phyloP scores from a whole-genome alignment of 495 filamentous ascomycete genomes.

The Penicillium mononematosum region DNA sequence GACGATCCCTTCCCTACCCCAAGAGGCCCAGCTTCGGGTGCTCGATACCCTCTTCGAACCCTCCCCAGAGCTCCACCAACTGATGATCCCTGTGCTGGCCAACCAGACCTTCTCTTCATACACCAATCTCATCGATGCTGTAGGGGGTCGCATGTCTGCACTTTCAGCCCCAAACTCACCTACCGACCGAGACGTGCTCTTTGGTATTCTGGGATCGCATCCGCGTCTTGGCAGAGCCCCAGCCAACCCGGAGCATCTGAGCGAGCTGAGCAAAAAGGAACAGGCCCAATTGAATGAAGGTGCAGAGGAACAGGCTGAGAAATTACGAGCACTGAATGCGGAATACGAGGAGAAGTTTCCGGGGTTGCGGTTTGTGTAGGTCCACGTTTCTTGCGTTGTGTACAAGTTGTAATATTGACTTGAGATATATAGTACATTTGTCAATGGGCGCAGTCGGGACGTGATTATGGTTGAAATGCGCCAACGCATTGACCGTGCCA shows the following conservation, averaged over 20 bases:
- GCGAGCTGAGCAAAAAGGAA: slow-evolving; percentile 72
- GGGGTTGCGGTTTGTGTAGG: slow-evolving; percentile 81
- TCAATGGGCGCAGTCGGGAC: slow-evolving; percentile 72
- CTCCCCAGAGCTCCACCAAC: slow-evolving; percentile 66
- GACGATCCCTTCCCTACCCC: slow-evolving; percentile 53
- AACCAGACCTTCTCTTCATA: slow-evolving; percentile 63
- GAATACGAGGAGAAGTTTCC: slow-evolving; percentile 84
- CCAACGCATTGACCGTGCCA: slow-evolving; percentile 65
- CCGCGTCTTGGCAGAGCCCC: slow-evolving; percentile 73
- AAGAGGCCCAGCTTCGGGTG: slow-evolving; percentile 55
- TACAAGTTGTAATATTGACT: slow-evolving; percentile 10
- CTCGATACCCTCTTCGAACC: slow-evolving; percentile 90
- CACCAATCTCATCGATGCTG: slow-evolving; percentile 55
- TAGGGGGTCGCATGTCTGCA: slow-evolving; percentile 54
- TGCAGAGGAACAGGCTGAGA: slow-evolving; percentile 53
- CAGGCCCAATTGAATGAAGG: slow-evolving; percentile 68
- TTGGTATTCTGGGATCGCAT: slow-evolving; percentile 79
- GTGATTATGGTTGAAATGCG: slow-evolving; percentile 86
- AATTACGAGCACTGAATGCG: slow-evolving; percentile 58
- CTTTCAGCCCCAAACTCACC: slow-evolving; percentile 48
- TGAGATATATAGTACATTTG: slow-evolving; percentile 64
- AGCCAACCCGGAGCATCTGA: slow-evolving; percentile 60
- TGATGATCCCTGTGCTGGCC: slow-evolving; percentile 65
- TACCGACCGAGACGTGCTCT: slow-evolving; percentile 54
- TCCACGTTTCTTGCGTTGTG: slow-evolving; percentile 8